These are phyloP conservation scores for Prunus yedoensis DNA, from an alignment of 331 rosid genomes.

Conservation along the genomic window DNA sequence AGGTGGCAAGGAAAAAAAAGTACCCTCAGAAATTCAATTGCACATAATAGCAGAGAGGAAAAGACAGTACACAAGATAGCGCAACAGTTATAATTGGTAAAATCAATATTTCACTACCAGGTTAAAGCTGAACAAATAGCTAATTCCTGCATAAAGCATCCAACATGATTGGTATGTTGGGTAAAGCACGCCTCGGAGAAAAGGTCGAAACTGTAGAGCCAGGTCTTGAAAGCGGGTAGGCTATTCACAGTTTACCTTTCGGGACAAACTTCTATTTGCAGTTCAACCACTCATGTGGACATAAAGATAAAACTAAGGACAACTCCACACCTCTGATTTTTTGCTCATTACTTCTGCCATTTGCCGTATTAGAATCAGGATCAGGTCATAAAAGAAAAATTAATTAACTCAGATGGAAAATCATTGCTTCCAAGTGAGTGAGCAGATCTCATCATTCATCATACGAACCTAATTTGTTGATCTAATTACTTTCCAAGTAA, in stretches of 20 bases:
- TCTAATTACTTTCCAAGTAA: background rate
- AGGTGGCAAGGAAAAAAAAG: slow-evolving; percentile 4
- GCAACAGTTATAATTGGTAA: background rate
- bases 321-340: no score
- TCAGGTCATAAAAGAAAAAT: no score
- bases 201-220: background rate
- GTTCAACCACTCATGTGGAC: background rate
- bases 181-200: background rate
- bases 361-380: no score
- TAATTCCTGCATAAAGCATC: background rate
- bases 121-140: background rate
- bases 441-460: no score
- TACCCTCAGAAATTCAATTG: background rate
- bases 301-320: background rate
- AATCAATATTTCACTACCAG: background rate
- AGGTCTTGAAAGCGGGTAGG: background rate
- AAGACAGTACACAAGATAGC: background rate
- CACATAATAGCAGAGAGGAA: background rate
- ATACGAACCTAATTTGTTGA: background rate
- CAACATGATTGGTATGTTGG: background rate
- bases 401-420: no score
- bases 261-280: background rate
- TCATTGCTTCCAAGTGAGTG: no score
- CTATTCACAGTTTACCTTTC: background rate
- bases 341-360: no score